Evolutionary conservation across 179 eudicot species (phyloP).

Genomic region (Silene coronaria): DNA sequence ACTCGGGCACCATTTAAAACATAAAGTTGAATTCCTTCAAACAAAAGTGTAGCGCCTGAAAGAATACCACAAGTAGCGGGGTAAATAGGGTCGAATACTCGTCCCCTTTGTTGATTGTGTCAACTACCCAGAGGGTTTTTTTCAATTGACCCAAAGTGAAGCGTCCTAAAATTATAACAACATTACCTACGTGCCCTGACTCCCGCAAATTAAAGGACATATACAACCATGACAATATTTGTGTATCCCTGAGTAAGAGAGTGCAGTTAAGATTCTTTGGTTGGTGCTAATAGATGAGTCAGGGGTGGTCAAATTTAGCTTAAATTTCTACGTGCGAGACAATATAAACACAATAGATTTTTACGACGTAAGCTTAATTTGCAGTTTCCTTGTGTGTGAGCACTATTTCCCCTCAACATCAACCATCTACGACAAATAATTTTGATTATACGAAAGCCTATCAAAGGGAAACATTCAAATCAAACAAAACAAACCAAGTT

Average conservation of each 20-base stretch:
- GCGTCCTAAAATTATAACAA: too few relatives aligned
- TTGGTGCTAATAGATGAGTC: not conserved
- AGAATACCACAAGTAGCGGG: not conserved
- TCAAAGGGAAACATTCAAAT: not conserved
- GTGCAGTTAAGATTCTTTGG: not conserved
- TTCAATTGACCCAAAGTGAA: too few relatives aligned
- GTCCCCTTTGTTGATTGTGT: too few relatives aligned
- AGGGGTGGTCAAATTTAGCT: not conserved
- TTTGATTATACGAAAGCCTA: not conserved
- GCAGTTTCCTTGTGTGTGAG: too few relatives aligned
- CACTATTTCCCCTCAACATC: not conserved
- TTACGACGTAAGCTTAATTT: too few relatives aligned
- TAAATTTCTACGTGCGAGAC: not conserved
- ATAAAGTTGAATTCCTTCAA: not conserved
- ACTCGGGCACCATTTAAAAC: not conserved
- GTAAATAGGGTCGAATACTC: not conserved
- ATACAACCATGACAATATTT: not conserved
- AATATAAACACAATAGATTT: not conserved
- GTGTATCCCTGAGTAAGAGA: not conserved
- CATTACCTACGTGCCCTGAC: too few relatives aligned
- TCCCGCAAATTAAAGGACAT: too few relatives aligned
- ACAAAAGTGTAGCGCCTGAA: not conserved
- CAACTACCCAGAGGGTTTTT: too few relatives aligned
- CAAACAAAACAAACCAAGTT: not conserved
- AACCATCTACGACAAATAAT: not conserved